These are phyloP conservation scores for Vanrija sp. DNA, from an alignment of 1,284 basidiomycete genomes.

Conservation along the genomic window DNA sequence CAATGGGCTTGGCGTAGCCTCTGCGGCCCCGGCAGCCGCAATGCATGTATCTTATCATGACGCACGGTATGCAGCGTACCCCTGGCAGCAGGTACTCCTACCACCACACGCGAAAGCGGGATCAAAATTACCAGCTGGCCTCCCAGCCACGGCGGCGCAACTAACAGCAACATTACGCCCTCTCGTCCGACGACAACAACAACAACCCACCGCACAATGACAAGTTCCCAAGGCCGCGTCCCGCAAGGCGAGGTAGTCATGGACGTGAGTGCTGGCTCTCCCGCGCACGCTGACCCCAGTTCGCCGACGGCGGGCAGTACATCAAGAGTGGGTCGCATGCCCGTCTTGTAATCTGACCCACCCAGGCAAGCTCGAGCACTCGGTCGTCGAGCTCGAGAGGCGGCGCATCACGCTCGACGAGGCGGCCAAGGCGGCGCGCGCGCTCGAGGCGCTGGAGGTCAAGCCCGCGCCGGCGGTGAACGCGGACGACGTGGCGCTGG, in stretches of 20 bases:
- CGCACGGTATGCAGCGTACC: too few relatives aligned
- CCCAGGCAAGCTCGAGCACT: constrained; percentile 40
- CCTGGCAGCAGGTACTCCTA: too few relatives aligned
- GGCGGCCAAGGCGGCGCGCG: constrained; percentile 38
- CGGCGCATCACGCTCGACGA: constrained; percentile 37
- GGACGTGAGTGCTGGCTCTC: constrained; percentile 31
- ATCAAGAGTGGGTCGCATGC: constrained; percentile 32
- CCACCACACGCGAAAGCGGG: too few relatives aligned
- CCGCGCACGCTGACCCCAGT: constrained; percentile 24
- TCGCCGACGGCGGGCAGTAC: constrained; percentile 43
- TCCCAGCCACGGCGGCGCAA: not conserved
- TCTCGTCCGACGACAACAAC: constrained; percentile 4
- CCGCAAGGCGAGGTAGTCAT: constrained; percentile 44
- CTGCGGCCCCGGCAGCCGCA: too few relatives aligned
- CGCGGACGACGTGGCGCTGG: constrained; percentile 35
- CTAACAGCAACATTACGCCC: not conserved
- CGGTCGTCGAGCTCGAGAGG: constrained; percentile 37
- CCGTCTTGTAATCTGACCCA: not conserved
- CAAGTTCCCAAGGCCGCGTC: constrained; percentile 32
- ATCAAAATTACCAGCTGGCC: not conserved
- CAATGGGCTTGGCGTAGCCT: too few relatives aligned
- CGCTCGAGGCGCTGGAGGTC: constrained; percentile 38
- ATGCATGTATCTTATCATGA: too few relatives aligned
- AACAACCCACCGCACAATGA: constrained; percentile 4
- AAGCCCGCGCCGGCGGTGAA: constrained; percentile 21